Conservation (phyloP, 108 stramenopile genomes). For the Epipyxis sp. region DNA sequence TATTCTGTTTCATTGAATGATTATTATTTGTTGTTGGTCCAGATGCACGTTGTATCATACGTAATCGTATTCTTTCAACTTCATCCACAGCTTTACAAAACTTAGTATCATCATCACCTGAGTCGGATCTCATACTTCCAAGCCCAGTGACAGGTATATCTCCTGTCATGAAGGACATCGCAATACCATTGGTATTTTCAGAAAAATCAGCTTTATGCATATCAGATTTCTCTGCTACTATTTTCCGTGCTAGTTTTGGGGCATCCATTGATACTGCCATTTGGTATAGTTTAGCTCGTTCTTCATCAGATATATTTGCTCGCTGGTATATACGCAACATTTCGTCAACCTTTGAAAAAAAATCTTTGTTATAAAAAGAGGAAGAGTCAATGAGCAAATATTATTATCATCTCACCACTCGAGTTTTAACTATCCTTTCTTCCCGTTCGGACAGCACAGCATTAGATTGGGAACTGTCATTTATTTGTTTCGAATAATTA, state of each 20-base stretch:
- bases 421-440: too few species aligned
- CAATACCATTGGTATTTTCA: background rate
- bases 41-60: conserved; percentile 13
- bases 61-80: conserved; percentile 17
- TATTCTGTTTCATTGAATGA: too few species aligned
- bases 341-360: too few species aligned
- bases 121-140: background rate
- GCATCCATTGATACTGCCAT: conserved; percentile 20
- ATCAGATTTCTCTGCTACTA: background rate
- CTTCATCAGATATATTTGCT: background rate
- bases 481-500: too few species aligned
- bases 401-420: too few species aligned
- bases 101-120: background rate
- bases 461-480: too few species aligned
- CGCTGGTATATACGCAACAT: conserved; percentile 13
- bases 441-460: too few species aligned
- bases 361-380: too few species aligned
- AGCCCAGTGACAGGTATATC: background rate
- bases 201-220: background rate
- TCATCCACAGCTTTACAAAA: conserved; percentile 18
- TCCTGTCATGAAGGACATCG: background rate
- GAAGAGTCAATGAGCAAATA: too few species aligned
- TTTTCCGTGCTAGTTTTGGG: background rate
- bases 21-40: too few species aligned
- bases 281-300: conserved; percentile 4